These are phyloP conservation scores for Curvularia sp. DNA, from an alignment of 2,329 filamentous ascomycete species.

Conservation along the genomic window DNA sequence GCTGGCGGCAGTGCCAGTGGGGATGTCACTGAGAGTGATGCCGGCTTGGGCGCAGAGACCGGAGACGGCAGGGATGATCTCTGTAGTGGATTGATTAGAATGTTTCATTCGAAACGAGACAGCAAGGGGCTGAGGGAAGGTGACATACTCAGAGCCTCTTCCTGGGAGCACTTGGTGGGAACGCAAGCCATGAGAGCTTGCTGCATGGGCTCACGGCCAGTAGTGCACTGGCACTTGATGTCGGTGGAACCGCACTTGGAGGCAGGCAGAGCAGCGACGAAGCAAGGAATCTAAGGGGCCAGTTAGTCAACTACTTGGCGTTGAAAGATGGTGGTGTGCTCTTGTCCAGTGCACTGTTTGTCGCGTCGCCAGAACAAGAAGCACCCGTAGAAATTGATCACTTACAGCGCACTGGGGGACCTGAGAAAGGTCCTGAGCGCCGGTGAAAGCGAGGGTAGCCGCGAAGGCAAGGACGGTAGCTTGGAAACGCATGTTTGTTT, in stretches of 20 bases:
- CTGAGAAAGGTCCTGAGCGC: conserved; percentile 36
- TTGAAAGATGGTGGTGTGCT: neutral
- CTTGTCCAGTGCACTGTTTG: neutral
- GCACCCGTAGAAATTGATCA: neutral
- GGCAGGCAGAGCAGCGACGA: conserved; percentile 55
- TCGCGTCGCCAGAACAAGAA: neutral
- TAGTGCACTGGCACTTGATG: conserved; percentile 61
- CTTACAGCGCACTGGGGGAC: conserved; percentile 48
- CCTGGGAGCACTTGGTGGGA: conserved; percentile 46
- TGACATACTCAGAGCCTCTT: conserved; percentile 51
- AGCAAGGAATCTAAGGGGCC: conserved; percentile 53
- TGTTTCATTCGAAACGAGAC: neutral
- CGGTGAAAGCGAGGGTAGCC: conserved; percentile 36
- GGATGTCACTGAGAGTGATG: conserved; percentile 31
- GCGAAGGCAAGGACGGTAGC: conserved; percentile 33
- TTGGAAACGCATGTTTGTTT: conserved; percentile 42
- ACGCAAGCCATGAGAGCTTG: conserved; percentile 52
- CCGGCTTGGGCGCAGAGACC: conserved; percentile 41
- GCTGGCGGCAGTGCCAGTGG: conserved; percentile 22
- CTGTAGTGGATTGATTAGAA: conserved; percentile 16
- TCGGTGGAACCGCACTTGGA: conserved; percentile 58
- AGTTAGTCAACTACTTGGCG: neutral
- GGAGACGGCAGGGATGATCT: conserved; percentile 32
- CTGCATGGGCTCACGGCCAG: conserved; percentile 46
- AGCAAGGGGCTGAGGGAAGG: neutral